Evolutionary conservation across 108 stramenopile genomes (phyloP).

Genomic region (Schizochytrium sp.): DNA sequence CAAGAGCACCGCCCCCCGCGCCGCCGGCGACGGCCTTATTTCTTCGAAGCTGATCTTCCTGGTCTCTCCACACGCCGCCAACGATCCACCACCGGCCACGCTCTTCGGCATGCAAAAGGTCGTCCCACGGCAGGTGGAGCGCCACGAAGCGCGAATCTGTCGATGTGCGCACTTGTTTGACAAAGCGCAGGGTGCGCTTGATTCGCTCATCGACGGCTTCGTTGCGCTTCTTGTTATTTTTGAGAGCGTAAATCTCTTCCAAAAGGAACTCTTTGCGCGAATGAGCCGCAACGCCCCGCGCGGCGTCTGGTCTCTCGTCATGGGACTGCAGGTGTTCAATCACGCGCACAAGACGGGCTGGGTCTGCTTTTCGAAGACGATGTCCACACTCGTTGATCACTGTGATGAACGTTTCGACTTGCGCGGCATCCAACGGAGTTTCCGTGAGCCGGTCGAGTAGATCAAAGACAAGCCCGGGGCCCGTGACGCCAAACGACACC

Average conservation of each 20-base stretch:
- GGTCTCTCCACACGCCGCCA: conserved; percentile 12
- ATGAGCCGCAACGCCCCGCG: not conserved
- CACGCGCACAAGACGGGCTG: not conserved
- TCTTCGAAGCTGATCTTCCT: not conserved
- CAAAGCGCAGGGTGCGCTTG: not conserved
- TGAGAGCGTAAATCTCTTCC: not conserved
- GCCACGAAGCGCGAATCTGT: not conserved
- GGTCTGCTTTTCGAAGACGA: not conserved
- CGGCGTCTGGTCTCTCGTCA: not conserved
- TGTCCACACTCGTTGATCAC: not conserved
- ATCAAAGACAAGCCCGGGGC: not conserved
- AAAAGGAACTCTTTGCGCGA: not conserved
- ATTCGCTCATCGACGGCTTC: not conserved
- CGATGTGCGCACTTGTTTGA: not conserved
- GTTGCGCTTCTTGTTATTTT: not conserved
- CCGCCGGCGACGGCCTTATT: not conserved
- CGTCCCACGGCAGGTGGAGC: not conserved
- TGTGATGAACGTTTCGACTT: not conserved
- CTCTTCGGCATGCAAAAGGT: conserved; percentile 10
- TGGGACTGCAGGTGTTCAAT: not conserved
- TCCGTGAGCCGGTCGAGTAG: not conserved
- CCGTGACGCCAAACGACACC: not conserved
- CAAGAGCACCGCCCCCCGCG: not conserved
- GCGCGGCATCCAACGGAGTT: not conserved
- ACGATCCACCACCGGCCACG: conserved; percentile 13